Base-by-base conservation (phyloP, 805 yeast species). In the Metschnikowia noctiluminum region DNA sequence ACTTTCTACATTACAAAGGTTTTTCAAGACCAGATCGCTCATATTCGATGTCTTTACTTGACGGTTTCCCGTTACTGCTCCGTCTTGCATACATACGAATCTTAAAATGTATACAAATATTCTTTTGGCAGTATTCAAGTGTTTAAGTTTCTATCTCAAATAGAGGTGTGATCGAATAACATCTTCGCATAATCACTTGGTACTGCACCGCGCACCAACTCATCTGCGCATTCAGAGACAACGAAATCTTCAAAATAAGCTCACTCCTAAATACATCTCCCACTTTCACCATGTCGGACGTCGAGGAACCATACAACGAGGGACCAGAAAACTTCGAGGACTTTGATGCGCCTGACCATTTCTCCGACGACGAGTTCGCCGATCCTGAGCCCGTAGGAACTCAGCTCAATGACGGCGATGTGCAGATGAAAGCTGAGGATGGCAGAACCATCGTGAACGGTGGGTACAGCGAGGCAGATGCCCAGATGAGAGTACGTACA, bases 281-380 rank as follows among this genome's bases (percentile, higher is more conserved):
- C 37, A 40, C 44, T 44, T 46, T 30, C 43, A 40, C 28, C 40
- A 73, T 73, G 77, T 71, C 76, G 27, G 77, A 73, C 63, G 58
- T 60, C 42, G 78, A 73, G 62, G 78, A 73, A 42, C 74, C 76
- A 35, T 86, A 82, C 69, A 85, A 87, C 66, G 90, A 85, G 43
- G 85, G 78, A 43, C 79, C 76, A 46, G 89, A 85, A 61, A 73
- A 81, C 69, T 82, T 69, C 59, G 95, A 82, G 57, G 96, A 90
- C 60, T 87, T 85, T 66, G 96, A 89, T 50, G 91, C 84, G 54
- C 72, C 75, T 7, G 96, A 86, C 53, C 89, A 87, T 61, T 84
- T 83, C 65, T 84, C 91, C 6, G 96, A 87, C 58, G 83, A 79
- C 32, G 94, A 82, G 49, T 79, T 77, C 48, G 62, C 57, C 63